Evolutionary conservation across 164 flowering plant species (phyloP).

Genomic region (Akebia trifoliata): DNA sequence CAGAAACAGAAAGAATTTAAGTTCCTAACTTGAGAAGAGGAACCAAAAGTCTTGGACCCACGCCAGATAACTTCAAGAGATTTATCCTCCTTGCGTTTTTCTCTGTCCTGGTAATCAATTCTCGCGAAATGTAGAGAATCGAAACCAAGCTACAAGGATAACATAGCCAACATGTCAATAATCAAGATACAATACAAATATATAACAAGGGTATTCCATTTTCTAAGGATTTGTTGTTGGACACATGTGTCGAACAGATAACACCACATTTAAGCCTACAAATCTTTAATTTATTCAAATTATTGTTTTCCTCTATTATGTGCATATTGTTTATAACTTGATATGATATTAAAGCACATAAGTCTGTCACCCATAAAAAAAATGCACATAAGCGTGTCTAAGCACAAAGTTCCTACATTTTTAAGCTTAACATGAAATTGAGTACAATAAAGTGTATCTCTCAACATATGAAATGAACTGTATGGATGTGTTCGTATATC

Average conservation of each 20-base stretch:
- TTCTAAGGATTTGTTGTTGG: not conserved
- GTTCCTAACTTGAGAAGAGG: constrained; percentile 61
- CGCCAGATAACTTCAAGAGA: constrained; percentile 90
- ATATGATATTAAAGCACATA: too few species aligned
- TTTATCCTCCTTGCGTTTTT: constrained; percentile 58
- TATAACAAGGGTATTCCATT: not conserved
- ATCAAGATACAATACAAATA: not conserved
- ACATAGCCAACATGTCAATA: not conserved
- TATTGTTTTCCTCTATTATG: too few species aligned
- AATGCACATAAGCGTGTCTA: too few species aligned
- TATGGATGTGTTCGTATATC: too few species aligned
- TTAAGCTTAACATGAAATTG: too few species aligned
- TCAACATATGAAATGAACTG: too few species aligned
- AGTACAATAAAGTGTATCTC: too few species aligned
- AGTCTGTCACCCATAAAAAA: too few species aligned
- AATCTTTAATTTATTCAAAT: too few species aligned
- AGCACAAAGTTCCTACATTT: too few species aligned
- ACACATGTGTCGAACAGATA: not conserved
- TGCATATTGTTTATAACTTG: too few species aligned
- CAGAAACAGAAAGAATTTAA: not conserved
- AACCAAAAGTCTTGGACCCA: constrained; percentile 78
- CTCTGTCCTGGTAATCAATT: constrained; percentile 89
- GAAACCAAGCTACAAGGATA: constrained; percentile 66
- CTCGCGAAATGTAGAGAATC: constrained; percentile 89
- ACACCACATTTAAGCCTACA: too few species aligned